Evolutionary conservation across 495 filamentous ascomycete genomes (phyloP).

Genomic region (Neurospora tetraspora): DNA sequence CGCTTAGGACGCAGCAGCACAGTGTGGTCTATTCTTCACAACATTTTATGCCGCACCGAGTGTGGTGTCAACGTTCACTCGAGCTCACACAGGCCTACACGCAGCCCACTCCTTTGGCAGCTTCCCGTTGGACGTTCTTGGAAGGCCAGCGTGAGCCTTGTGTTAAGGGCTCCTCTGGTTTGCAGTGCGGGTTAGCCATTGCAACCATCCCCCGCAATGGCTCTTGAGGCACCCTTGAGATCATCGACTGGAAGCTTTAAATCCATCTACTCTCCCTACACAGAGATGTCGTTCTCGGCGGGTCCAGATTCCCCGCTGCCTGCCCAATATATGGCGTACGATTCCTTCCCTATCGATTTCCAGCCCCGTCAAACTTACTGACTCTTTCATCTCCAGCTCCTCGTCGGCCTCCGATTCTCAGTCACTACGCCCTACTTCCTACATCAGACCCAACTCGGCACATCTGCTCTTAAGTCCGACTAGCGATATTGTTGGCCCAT

Average conservation of each 20-base stretch:
- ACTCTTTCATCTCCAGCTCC: constrained; percentile 19
- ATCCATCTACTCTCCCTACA: constrained; percentile 49
- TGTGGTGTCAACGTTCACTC: not conserved
- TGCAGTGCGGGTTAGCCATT: not conserved
- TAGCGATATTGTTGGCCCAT: constrained; percentile 57
- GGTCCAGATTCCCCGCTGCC: constrained; percentile 40
- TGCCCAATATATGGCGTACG: constrained; percentile 39
- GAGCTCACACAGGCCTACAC: not conserved
- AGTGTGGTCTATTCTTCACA: not conserved
- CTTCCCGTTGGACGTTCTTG: not conserved
- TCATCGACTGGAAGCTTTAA: constrained; percentile 44
- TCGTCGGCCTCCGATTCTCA: constrained; percentile 30
- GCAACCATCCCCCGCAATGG: constrained; percentile 31
- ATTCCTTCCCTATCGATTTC: not conserved
- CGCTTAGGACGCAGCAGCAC: not conserved
- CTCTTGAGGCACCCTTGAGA: constrained; percentile 48
- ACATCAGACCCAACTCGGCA: constrained; percentile 27
- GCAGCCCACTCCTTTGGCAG: not conserved
- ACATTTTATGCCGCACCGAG: not conserved
- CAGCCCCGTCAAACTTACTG: not conserved
- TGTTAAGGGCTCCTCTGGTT: not conserved
- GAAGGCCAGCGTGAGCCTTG: not conserved
- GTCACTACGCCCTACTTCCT: constrained; percentile 31
- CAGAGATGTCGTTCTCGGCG: constrained; percentile 47
- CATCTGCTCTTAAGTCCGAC: constrained; percentile 34